phyloP scores from a whole-genome alignment of 2,329 filamentous ascomycete species.

The Arthroderma sp. region DNA sequence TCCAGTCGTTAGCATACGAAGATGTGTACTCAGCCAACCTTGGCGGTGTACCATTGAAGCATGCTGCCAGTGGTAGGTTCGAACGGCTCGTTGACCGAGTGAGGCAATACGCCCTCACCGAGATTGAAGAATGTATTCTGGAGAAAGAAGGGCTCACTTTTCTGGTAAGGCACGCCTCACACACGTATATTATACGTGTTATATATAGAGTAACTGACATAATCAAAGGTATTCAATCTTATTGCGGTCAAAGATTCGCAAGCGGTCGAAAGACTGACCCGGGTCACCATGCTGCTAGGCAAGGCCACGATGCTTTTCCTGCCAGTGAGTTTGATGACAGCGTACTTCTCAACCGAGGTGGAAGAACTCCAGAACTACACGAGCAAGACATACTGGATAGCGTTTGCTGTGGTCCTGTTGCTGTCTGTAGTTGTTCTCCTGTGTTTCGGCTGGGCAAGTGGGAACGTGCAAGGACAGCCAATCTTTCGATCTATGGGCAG shows the following conservation, averaged over 20 bases:
- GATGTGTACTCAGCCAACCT: conserved; percentile 8
- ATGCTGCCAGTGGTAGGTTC: conserved; percentile 45
- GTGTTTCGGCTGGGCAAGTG: conserved; percentile 43
- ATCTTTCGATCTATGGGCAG: conserved; percentile 34
- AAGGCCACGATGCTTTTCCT: conserved; percentile 66
- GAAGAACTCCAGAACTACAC: conserved; percentile 46
- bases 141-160: conserved; percentile 59
- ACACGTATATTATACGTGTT: background rate
- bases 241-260: conserved; percentile 63
- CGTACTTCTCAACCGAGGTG: conserved; percentile 59
- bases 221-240: conserved; percentile 57
- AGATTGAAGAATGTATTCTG: conserved; percentile 50
- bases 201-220: conserved; percentile 3
- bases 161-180: conserved; percentile 37
- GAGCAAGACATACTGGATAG: conserved; percentile 51
- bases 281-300: conserved; percentile 58
- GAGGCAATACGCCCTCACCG: conserved; percentile 47
- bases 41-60: conserved; percentile 30
- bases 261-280: conserved; percentile 56
- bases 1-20: background rate
- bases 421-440: conserved; percentile 47
- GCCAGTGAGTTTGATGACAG: conserved; percentile 61
- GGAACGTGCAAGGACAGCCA: conserved; percentile 43
- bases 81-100: conserved; percentile 49
- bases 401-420: conserved; percentile 51